Evolutionary conservation across 2,329 filamentous ascomycete species (phyloP).

Genomic region (Phyllosticta capitalensis): DNA sequence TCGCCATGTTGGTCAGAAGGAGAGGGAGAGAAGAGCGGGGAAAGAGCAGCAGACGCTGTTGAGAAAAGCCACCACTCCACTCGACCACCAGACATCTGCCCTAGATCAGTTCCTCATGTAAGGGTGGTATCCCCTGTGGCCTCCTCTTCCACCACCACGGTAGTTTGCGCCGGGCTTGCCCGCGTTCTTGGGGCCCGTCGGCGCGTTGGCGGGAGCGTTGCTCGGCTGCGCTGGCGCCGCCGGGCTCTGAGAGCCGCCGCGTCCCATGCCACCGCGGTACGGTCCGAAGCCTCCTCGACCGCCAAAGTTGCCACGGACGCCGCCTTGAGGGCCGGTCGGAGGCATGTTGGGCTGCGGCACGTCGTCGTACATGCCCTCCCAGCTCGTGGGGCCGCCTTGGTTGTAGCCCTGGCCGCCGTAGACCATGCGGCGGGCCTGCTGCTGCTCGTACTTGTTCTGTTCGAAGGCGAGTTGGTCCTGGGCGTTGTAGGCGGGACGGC

Average conservation of each 20-base stretch:
- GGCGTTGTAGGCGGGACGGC: constrained; percentile 50
- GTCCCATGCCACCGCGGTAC: constrained; percentile 19
- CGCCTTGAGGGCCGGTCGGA: constrained; percentile 34
- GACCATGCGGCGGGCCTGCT: constrained; percentile 43
- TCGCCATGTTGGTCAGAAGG: not conserved
- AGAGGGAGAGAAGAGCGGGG: not conserved
- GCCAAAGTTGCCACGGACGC: constrained; percentile 28
- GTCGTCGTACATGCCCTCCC: constrained; percentile 98
- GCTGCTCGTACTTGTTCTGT: constrained; percentile 69
- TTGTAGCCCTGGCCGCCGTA: constrained; percentile 30
- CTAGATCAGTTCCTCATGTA: constrained; percentile 37
- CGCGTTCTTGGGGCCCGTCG: constrained; percentile 92
- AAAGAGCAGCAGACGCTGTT: not conserved
- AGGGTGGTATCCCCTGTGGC: constrained; percentile 67
- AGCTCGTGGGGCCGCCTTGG: constrained; percentile 65
- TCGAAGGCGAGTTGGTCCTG: constrained; percentile 68
- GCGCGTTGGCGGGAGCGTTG: constrained; percentile 63
- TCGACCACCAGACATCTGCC: not conserved
- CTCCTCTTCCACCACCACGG: constrained; percentile 74
- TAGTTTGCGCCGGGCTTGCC: constrained; percentile 89
- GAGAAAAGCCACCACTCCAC: not conserved
- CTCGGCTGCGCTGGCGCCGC: constrained; percentile 22
- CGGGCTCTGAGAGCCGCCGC: constrained; percentile 38
- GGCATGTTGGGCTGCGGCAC: constrained; percentile 69
- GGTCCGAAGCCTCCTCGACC: constrained; percentile 16